Evolutionary conservation across 129 eudicot species (phyloP).

Genomic region (Pulicaria dysenterica): DNA sequence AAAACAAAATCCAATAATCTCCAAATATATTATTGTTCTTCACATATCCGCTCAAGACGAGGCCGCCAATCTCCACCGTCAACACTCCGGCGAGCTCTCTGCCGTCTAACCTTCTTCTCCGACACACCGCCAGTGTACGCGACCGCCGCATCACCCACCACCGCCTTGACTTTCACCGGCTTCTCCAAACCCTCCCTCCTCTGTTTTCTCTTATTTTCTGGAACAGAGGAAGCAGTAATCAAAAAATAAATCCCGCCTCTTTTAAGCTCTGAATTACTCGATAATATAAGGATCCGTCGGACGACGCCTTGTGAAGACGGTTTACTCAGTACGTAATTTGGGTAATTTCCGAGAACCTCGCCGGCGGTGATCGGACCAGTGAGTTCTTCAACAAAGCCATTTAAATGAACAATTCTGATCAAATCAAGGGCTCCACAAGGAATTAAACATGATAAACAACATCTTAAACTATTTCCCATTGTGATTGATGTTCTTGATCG

Average conservation of each 20-base stretch:
- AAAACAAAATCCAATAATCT: slow-evolving; percentile 15
- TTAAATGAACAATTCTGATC: slow-evolving; percentile 82
- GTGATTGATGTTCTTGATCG: background rate
- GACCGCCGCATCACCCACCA: slow-evolving; percentile 6
- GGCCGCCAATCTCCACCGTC: slow-evolving; percentile 66
- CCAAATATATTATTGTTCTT: slow-evolving; percentile 46
- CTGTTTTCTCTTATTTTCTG: slow-evolving; percentile 52
- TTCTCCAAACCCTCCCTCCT: slow-evolving; percentile 27
- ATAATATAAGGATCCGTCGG: slow-evolving; percentile 56
- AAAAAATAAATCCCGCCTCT: slow-evolving; percentile 80
- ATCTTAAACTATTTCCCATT: slow-evolving; percentile 80
- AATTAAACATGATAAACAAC: slow-evolving; percentile 87
- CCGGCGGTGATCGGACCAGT: slow-evolving; percentile 74
- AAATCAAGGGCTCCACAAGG: slow-evolving; percentile 95
- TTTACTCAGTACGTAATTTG: slow-evolving; percentile 67
- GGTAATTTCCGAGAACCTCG: slow-evolving; percentile 67
- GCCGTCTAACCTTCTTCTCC: slow-evolving; percentile 37
- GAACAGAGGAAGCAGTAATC: slow-evolving; percentile 72
- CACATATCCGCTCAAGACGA: slow-evolving; percentile 61
- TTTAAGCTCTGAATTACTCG: slow-evolving; percentile 71
- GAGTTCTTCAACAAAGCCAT: slow-evolving; percentile 77
- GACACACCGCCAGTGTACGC: slow-evolving; percentile 27
- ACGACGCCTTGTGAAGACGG: slow-evolving; percentile 68
- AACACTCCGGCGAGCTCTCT: slow-evolving; percentile 53
- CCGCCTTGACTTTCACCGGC: slow-evolving; percentile 24